Evolutionary conservation across 148 eudicot genomes (phyloP).

Genomic region (Polygonum aviculare): DNA sequence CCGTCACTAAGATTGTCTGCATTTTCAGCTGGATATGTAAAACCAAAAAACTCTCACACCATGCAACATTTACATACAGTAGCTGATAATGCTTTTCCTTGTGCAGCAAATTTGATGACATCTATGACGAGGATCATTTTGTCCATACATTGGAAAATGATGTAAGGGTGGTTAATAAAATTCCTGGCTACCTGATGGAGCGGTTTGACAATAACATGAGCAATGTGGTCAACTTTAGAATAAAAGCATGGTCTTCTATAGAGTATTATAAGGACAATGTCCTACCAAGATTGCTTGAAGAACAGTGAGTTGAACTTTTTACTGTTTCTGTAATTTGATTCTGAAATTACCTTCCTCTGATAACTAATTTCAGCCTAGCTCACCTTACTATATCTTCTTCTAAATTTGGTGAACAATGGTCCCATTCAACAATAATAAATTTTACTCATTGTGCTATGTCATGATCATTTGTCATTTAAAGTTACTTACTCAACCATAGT

Average conservation of each 20-base stretch:
- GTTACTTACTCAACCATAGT: constrained; percentile 9
- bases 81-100: constrained; percentile 2
- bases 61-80: neutral
- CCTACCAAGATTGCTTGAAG: constrained; percentile 90
- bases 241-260: constrained; percentile 88
- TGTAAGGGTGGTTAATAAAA: constrained; percentile 62
- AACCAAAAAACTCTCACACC: neutral
- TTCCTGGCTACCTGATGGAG: constrained; percentile 88
- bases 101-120: constrained; percentile 88
- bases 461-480: constrained; percentile 1
- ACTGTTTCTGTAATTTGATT: neutral
- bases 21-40: neutral
- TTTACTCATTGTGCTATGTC: neutral
- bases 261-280: constrained; percentile 70
- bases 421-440: neutral
- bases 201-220: constrained; percentile 80
- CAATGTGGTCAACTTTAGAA: constrained; percentile 87
- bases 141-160: constrained; percentile 57
- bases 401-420: neutral
- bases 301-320: constrained; percentile 54
- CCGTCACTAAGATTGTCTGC: neutral
- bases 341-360: neutral
- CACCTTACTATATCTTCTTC: neutral
- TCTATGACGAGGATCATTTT: constrained; percentile 78
- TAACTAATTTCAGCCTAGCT: neutral